Base-by-base conservation (phyloP, 371 early-diverging fungal genomes). In the Fennellomyces sp. region DNA sequence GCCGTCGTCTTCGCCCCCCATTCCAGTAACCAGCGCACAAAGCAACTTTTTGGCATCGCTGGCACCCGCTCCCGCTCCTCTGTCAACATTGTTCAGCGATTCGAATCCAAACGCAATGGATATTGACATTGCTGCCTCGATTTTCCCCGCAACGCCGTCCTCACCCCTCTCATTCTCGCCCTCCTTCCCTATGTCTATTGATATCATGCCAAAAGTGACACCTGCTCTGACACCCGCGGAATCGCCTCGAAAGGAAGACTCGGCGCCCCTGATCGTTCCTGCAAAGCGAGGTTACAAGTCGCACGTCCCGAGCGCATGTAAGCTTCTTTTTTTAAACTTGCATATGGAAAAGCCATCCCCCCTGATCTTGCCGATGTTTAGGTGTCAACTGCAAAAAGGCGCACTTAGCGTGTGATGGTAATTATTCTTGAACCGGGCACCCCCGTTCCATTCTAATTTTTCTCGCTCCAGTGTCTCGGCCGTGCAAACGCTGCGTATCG, bases 401-500 rank as follows among this genome's bases (percentile, higher is more conserved):
- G 2, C 79, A 79, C 56, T 63, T 75, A 49, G 79, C 79, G 52
- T 79, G 79, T 66, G 79, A 79, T 65, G 73, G 79, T 79, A 68
- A 68, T 54, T 42, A 11, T 30, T 15, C 5, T 23, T 21, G 23
- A 5, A 45, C 45, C n/a, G n/a, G n/a, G n/a, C n/a, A n/a, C n/a
- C n/a, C n/a, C 23, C 45, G 45, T 45, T 45, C 45, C 45, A 45
- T 23, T 5, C 21, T n/a, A 31, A 5, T 29, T 45, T 29, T 31
- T 19, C 36, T 26, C 29, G 27, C 36, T 31, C 17, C 55, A 87
- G 89, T 84, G 10, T 81, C 83, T 21, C 71, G 91, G 29, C 91
- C 91, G 7, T 91, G 91, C 72, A 83, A 82, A 65, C 76, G 91
- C 31, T 91, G 91, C 65, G 69, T 88, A n/a, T 72, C 87, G 2